These are phyloP conservation scores for Nymphaea colorata DNA, from an alignment of 164 flowering plant species.

Conservation along the genomic window DNA sequence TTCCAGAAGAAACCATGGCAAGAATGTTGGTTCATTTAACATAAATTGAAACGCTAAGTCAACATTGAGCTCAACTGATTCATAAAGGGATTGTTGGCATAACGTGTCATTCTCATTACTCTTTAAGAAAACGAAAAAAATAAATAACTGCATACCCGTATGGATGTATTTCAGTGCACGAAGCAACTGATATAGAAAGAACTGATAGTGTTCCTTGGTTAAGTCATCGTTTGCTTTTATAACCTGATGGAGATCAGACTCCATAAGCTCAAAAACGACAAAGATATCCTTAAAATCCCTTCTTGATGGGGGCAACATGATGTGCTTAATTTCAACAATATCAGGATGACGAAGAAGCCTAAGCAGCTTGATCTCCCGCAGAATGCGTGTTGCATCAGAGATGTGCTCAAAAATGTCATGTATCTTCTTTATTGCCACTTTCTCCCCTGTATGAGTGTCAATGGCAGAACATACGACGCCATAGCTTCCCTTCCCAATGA, in stretches of 20 bases:
- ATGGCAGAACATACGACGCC: conserved; percentile 16
- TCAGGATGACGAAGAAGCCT: conserved; percentile 88
- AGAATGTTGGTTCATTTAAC: too few species aligned
- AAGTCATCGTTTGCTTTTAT: conserved; percentile 89
- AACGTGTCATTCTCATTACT: not conserved
- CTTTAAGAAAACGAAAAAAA: not conserved
- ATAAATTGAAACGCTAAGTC: too few species aligned
- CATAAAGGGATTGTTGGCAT: not conserved
- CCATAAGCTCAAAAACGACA: conserved; percentile 96
- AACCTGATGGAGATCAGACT: conserved; percentile 90
- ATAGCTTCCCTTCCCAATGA: conserved; percentile 15
- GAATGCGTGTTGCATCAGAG: conserved; percentile 76
- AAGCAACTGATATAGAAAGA: conserved; percentile 81
- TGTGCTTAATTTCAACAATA: conserved; percentile 85
- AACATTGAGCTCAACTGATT: too few species aligned
- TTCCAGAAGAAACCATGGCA: too few species aligned
- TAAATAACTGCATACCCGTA: conserved; percentile 34
- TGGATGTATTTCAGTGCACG: conserved; percentile 90
- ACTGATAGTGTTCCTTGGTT: conserved; percentile 81
- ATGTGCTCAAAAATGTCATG: conserved; percentile 16
- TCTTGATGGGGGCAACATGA: conserved; percentile 83
- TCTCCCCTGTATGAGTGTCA: conserved; percentile 13
- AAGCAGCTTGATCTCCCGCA: conserved; percentile 87
- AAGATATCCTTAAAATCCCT: conserved; percentile 82
- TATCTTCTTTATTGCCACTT: conserved; percentile 16